Percentiles rank a stretch among this genome's conserved stretches.
Evolutionary conservation across 2,329 filamentous ascomycete species (phyloP).

Genomic region (Phialophora chinensis): DNA sequence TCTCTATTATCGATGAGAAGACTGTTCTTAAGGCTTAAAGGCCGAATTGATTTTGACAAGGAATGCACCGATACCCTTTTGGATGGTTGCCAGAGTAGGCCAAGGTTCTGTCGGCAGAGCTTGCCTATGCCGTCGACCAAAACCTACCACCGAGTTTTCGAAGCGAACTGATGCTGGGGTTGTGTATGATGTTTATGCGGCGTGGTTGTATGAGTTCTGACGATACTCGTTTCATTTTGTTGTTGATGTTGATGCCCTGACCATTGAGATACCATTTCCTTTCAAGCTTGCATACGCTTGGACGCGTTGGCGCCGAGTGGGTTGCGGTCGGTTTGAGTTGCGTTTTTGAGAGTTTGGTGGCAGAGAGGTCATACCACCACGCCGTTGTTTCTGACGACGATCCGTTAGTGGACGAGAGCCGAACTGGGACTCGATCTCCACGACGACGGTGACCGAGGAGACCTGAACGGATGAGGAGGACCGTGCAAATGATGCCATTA

Average conservation of each 20-base stretch:
- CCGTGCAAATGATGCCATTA: background rate
- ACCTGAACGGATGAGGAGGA: background rate
- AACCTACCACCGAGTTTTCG: slow-evolving; percentile 44
- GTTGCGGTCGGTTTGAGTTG: background rate
- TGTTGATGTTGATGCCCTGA: slow-evolving; percentile 1
- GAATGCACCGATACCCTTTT: background rate
- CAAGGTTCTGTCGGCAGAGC: background rate
- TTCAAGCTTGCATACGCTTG: slow-evolving; percentile 7
- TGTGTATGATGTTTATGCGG: slow-evolving; percentile 3
- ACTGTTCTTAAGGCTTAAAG: slow-evolving; percentile 1
- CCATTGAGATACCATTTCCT: slow-evolving; percentile 11
- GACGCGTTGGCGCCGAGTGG: background rate
- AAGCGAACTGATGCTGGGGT: slow-evolving; percentile 39
- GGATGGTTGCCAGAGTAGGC: slow-evolving; percentile 46
- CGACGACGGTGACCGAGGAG: background rate
- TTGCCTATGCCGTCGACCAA: background rate
- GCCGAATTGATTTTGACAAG: background rate
- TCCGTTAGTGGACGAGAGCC: background rate
- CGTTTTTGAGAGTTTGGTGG: background rate
- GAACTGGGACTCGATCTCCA: background rate
- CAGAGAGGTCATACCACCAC: background rate
- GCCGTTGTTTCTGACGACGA: background rate
- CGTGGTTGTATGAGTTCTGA: slow-evolving; percentile 6
- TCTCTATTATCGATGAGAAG: slow-evolving; percentile 32
- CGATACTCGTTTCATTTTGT: slow-evolving; percentile 1